phyloP scores from a whole-genome alignment of 164 flowering plant genomes.

The Taxillus chinensis region DNA sequence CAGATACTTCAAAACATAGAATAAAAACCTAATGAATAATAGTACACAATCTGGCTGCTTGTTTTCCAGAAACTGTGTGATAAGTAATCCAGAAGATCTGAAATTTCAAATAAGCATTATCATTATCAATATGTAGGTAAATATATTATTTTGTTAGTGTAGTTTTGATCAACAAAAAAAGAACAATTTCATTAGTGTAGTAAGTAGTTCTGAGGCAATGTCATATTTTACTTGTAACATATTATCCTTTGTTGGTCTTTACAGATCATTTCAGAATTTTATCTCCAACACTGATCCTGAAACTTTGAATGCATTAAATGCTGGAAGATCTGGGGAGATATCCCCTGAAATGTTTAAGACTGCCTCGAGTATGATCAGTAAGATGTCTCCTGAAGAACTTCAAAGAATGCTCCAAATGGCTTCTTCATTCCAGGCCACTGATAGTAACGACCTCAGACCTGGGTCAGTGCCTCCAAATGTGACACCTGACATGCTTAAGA shows the following conservation, averaged over 20 bases:
- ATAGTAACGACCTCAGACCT: conserved; percentile 15
- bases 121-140: too few relatives aligned
- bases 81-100: too few relatives aligned
- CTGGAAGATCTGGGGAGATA: conserved; percentile 41
- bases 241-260: background rate
- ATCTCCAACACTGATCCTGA: conserved; percentile 63
- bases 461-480: conserved; percentile 49
- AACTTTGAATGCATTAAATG: conserved; percentile 46
- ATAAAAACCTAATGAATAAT: too few relatives aligned
- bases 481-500: conserved; percentile 76
- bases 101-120: too few relatives aligned
- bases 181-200: too few relatives aligned
- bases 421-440: conserved; percentile 40
- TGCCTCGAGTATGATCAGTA: conserved; percentile 59
- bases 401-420: conserved; percentile 66
- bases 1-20: too few relatives aligned
- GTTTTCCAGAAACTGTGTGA: too few relatives aligned
- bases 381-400: conserved; percentile 82
- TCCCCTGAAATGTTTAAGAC: conserved; percentile 68
- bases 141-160: too few relatives aligned
- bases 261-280: conserved; percentile 75
- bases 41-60: too few relatives aligned
- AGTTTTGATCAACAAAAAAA: too few relatives aligned
- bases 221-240: too few relatives aligned
- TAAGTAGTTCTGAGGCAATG: too few relatives aligned